Evolutionary conservation across 768 basidiomycete genomes (phyloP).

Genomic region (Suillus occidentalis): DNA sequence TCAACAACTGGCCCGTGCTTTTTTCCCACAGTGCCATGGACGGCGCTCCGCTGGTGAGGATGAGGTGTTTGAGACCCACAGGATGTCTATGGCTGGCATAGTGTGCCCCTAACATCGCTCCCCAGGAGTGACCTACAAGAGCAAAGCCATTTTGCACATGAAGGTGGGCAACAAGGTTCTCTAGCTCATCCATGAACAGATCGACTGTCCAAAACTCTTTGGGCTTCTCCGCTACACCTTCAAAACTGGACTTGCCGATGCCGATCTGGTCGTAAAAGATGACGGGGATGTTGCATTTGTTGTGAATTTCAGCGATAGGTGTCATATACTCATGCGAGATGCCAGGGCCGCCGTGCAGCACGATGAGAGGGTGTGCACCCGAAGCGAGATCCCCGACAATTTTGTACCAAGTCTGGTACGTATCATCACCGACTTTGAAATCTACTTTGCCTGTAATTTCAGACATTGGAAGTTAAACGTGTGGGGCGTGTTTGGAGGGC

Average conservation of each 20-base stretch:
- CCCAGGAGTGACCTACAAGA: conserved; percentile 53
- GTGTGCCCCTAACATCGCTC: conserved; percentile 43
- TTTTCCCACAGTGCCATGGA: conserved; percentile 21
- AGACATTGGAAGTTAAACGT: background rate
- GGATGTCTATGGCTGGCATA: conserved; percentile 34
- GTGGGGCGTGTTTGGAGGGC: background rate
- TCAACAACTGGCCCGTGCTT: conserved; percentile 19
- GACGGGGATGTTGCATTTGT: conserved; percentile 28
- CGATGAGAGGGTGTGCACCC: conserved; percentile 43
- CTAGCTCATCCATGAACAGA: conserved; percentile 52
- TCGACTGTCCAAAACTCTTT: conserved; percentile 40
- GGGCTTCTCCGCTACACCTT: conserved; percentile 30
- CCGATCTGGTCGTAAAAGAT: conserved; percentile 49
- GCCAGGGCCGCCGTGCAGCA: conserved; percentile 58
- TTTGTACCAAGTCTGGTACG: conserved; percentile 52
- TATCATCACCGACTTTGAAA: conserved; percentile 6
- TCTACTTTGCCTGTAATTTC: conserved; percentile 6
- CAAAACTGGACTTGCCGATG: conserved; percentile 37
- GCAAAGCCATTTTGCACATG: conserved; percentile 40
- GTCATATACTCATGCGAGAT: conserved; percentile 40
- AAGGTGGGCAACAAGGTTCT: conserved; percentile 41
- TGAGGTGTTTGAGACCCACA: conserved; percentile 32
- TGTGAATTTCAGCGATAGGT: conserved; percentile 31
- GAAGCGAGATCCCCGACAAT: conserved; percentile 43
- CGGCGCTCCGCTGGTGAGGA: conserved; percentile 28